Evolutionary conservation across 345 rosid genomes (phyloP).

Genomic region (Rhizophora mangle): DNA sequence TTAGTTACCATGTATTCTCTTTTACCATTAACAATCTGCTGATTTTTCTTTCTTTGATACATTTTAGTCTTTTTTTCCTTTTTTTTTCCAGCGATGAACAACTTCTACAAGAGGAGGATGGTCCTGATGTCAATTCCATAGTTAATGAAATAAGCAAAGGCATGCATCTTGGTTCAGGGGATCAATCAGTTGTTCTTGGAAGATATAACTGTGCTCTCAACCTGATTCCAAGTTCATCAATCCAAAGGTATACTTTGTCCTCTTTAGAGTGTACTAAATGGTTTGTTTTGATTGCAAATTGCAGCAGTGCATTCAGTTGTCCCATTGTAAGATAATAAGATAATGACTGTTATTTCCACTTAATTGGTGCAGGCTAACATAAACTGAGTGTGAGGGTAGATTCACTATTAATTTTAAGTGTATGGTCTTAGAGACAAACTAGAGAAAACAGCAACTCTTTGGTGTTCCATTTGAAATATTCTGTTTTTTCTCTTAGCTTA

Average conservation of each 20-base stretch:
- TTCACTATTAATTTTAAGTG: neutral
- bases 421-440: neutral
- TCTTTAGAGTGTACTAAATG: neutral
- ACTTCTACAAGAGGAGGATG: constrained; percentile 88
- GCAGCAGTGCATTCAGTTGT: neutral
- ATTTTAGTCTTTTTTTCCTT: constrained; percentile 18
- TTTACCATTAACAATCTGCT: too few species aligned
- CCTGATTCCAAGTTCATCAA: constrained; percentile 42
- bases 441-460: neutral
- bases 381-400: too few species aligned
- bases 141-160: constrained; percentile 59
- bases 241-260: constrained; percentile 50
- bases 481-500: neutral
- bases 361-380: neutral
- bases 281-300: constrained; percentile 3
- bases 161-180: constrained; percentile 67
- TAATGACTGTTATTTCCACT: neutral
- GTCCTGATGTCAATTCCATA: constrained; percentile 49
- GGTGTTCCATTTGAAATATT: neutral
- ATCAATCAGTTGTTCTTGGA: constrained; percentile 46
- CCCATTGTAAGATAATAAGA: neutral
- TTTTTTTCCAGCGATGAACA: constrained; percentile 61
- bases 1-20: too few species aligned
- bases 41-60: neutral
- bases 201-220: constrained; percentile 44